Base-by-base conservation (phyloP, 306 rosid species). In the Elaeagnus macrophylla region DNA sequence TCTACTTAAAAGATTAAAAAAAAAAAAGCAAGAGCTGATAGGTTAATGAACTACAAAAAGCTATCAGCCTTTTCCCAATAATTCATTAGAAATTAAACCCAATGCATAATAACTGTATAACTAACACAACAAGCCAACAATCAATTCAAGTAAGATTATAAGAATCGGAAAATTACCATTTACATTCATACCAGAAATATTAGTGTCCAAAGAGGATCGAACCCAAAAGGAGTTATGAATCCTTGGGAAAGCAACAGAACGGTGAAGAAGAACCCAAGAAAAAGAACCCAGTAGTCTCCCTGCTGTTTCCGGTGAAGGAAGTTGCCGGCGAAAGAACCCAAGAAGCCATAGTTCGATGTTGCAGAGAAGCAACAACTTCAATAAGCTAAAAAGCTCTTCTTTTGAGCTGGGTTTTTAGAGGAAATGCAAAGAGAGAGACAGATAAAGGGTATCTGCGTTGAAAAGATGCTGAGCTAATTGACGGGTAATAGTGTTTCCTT, bases 121-220 rank as follows among this genome's bases (percentile, higher is more conserved):
- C 59, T 7, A 53, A 7, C 35, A 40, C 42, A 18, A 44, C 66
- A 14, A 9, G 19, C 19, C 48, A 47, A 35, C 16, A n/a, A 54
- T 14, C 12, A 5, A 44, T 15, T 41, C 46, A 41, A 14, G n/a
- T 40, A 13, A 3, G 19, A 39, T 46, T 5, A 17, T 41, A 2
- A 12, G 11, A n/a, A 6, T 6, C 25, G 4, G 20, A 52, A 36
- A 59, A 66, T 51, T 71, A 91, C 96, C 99, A 18, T 87, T 91
- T 12, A 68, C 60, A 65, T 87, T 81, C 99, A 91, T 91, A 61
- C 87, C 94, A 43, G 99, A 87, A 67, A 91, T 87, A 76, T 79
- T 76, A 15, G 79, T 14, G 10, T 91, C 99, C 65, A 91, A 76
- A 61, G 99, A 91, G 43, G 83, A 82, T 18, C 87, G 77, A 77